Conservation (phyloP, 169 alveolate species). For the Cryptosporidium felis region DNA sequence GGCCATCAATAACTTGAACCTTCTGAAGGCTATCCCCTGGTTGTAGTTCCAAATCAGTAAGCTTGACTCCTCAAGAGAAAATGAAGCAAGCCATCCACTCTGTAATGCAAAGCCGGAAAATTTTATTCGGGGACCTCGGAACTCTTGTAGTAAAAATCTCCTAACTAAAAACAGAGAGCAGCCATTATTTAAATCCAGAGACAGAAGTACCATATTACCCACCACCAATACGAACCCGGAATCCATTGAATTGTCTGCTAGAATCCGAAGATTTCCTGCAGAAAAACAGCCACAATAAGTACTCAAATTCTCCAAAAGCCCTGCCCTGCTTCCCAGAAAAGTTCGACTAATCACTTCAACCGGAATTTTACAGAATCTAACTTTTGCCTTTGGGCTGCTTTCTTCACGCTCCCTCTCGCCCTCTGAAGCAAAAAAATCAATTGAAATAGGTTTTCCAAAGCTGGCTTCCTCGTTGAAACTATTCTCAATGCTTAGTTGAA, state of each 20-base stretch:
- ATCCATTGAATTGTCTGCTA: constrained; percentile 19
- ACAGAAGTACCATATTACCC: constrained; percentile 18
- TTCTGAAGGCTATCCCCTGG: constrained; percentile 46
- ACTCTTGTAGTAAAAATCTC: constrained; percentile 28
- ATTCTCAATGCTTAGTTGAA: background rate
- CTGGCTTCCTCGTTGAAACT: background rate
- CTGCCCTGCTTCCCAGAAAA: background rate
- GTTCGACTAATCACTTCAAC: background rate
- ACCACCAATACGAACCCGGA: constrained; percentile 7
- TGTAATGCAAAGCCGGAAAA: background rate
- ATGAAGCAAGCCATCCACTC: constrained; percentile 20
- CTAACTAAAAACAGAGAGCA: background rate
- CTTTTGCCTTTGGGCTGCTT: background rate
- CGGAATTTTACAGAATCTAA: constrained; percentile 11
- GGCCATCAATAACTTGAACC: background rate
- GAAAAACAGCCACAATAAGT: constrained; percentile 40
- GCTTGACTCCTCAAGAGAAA: background rate
- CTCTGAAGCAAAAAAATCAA: background rate
- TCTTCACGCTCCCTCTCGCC: background rate
- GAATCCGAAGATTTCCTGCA: background rate
- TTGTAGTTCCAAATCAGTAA: constrained; percentile 40
- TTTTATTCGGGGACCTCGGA: background rate
- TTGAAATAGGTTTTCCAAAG: background rate
- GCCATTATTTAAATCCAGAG: constrained; percentile 8
- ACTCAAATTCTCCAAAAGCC: background rate